phyloP scores from a whole-genome alignment of 768 basidiomycete species.

The Trametes meyenii region DNA sequence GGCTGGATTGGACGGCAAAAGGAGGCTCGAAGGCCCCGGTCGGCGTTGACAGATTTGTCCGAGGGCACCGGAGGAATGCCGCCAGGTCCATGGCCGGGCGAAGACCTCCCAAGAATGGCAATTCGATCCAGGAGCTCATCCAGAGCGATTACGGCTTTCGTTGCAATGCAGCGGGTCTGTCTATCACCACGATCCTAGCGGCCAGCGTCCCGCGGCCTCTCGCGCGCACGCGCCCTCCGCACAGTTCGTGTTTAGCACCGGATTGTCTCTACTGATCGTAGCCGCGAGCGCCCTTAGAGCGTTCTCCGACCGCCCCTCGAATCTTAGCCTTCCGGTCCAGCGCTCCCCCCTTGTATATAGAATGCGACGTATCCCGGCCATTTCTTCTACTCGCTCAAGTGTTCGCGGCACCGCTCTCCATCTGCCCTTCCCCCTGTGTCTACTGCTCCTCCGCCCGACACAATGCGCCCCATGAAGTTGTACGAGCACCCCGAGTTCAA shows the following conservation, averaged over 20 bases:
- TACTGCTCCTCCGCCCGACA: neutral
- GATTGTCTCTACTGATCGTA: neutral
- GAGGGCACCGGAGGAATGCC: constrained; percentile 3
- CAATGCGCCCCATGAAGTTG: constrained; percentile 25
- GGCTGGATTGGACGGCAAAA: neutral
- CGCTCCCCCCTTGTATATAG: constrained; percentile 5
- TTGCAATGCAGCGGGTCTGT: constrained; percentile 5
- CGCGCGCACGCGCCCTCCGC: neutral
- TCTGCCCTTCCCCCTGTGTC: neutral
- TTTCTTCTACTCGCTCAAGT: neutral
- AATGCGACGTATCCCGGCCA: neutral
- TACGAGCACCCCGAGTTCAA: constrained; percentile 30
- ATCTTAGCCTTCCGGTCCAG: neutral
- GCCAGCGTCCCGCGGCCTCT: constrained; percentile 10
- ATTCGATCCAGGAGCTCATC: constrained; percentile 1
- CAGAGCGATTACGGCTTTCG: neutral
- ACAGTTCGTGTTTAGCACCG: neutral
- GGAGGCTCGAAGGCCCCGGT: neutral
- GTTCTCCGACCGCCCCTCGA: neutral
- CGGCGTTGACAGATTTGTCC: constrained; percentile 11
- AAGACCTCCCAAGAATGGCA: neutral
- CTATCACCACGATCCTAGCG: constrained; percentile 2
- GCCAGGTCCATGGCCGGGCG: neutral
- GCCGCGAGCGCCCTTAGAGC: neutral
- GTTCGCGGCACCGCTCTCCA: neutral